Conservation (phyloP, 1,284 basidiomycete genomes). For the Irpex sp. region DNA sequence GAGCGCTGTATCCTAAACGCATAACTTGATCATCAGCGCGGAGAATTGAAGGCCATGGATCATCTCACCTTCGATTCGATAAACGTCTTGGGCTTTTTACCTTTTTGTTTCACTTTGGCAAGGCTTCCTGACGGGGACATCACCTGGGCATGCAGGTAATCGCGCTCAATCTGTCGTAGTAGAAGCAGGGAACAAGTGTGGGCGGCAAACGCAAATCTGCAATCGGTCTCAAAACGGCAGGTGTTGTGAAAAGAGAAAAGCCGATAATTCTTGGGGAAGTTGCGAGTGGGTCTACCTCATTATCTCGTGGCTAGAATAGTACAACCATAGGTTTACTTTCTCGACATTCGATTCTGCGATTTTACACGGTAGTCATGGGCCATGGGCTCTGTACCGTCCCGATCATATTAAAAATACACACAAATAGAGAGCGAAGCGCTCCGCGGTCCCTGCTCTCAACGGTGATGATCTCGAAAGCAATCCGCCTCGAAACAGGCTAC, state of each 20-base stretch:
- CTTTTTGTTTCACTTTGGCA: slow-evolving; percentile 11
- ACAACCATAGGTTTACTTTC: too few species aligned
- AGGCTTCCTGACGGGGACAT: background rate
- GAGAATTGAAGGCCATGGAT: background rate
- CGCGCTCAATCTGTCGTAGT: slow-evolving; percentile 1
- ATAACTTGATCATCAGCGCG: background rate
- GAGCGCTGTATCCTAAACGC: slow-evolving; percentile 22
- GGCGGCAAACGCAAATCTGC: background rate
- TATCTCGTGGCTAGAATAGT: too few species aligned
- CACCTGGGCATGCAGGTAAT: background rate
- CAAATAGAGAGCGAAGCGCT: background rate
- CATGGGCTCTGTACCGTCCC: background rate
- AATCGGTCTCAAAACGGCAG: background rate
- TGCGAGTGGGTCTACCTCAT: too few species aligned
- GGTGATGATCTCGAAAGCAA: background rate
- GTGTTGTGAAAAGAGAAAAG: background rate
- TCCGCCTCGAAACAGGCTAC: background rate
- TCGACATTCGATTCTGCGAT: too few species aligned
- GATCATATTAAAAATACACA: background rate
- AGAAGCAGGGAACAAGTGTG: background rate
- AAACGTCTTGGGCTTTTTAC: slow-evolving; percentile 18
- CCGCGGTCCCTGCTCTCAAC: background rate
- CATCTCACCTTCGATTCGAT: slow-evolving; percentile 21
- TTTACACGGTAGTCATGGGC: too few species aligned
- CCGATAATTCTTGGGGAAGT: too few species aligned